These are phyloP conservation scores for Periconia macrospinosa DNA, from an alignment of 2,329 filamentous ascomycete species.

Conservation along the genomic window DNA sequence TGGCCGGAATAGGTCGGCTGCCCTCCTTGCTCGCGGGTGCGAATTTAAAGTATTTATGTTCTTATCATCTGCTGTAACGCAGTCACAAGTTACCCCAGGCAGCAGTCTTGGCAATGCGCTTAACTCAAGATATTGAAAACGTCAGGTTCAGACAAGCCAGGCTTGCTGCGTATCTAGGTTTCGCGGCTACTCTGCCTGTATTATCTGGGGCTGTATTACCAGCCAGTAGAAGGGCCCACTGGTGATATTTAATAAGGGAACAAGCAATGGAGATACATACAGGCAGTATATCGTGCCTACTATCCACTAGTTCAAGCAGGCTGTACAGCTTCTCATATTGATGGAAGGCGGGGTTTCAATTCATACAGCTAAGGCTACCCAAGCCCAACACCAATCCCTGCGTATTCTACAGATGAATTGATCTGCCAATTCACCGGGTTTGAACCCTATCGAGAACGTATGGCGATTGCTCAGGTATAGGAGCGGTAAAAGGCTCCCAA, in stretches of 20 bases:
- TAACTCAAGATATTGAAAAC: too few relatives aligned
- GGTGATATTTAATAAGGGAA: neutral
- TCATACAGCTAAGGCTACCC: constrained; percentile 11
- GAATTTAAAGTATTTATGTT: too few relatives aligned
- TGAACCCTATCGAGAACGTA: constrained; percentile 14
- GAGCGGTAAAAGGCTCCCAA: constrained; percentile 8
- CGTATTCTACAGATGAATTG: constrained; percentile 9
- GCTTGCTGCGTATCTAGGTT: too few relatives aligned
- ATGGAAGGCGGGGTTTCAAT: constrained; percentile 15
- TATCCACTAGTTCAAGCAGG: neutral
- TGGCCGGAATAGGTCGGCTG: too few relatives aligned
- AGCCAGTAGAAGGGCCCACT: too few relatives aligned
- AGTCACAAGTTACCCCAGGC: too few relatives aligned
- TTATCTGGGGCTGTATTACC: too few relatives aligned
- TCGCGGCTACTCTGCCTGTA: too few relatives aligned
- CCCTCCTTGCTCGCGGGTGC: too few relatives aligned
- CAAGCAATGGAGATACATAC: neutral
- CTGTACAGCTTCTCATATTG: constrained; percentile 2
- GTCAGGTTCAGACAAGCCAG: too few relatives aligned
- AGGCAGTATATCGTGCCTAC: neutral
- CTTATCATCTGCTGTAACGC: too few relatives aligned
- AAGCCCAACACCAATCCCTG: constrained; percentile 5
- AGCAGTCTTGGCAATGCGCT: too few relatives aligned
- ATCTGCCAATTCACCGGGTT: constrained; percentile 14
- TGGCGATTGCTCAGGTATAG: constrained; percentile 15